Evolutionary conservation across 129 eudicot species (phyloP), one percentile per base, ranked within the genome.

Genomic region (Artemisia tridentata): DNA sequence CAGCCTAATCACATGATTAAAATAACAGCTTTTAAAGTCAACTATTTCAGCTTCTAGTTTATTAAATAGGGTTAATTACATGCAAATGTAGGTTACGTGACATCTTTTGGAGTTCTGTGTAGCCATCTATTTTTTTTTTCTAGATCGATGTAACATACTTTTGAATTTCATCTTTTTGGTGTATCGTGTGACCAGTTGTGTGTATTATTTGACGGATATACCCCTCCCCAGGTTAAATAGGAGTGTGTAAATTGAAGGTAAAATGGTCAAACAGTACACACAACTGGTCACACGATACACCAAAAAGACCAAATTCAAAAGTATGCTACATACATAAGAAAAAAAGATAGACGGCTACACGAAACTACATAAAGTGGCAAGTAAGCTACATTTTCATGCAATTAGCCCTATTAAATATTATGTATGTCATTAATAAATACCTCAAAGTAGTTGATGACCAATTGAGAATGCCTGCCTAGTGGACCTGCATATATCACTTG

Each of bases 401-500:
- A 91, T 88, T 46, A 91, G 76, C 67, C 81, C 84, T 84, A 88
- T 88, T 51, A 86, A 65, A 51, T 13, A 21, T 9, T 11, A 23
- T 45, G 47, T 4, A 53, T 16, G 16, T 52, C 2, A 2, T 38
- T 38, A 38, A 38, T 38, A 11, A 65, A 38, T 72, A 85, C 97
- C 97, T 91, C 90, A 64, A 86, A 88, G 77, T 91, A 86, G 15
- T 84, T 85, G n/a, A 91, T 78, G 52, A 91, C 59, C 64, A 81
- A 68, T n/a, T 82, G 90, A 45, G 97, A 91, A 48, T 88, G 81
- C 25, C 79, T 77, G 4, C 98, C 98, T 66, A 91, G 55, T 53
- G 98, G 91, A 57, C 98, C 98, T 21, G 87, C 81, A 67, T 86
- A 91, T 72, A 91, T 91, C 29, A 88, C 86, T 69, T 84, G 90